Percentiles rank a stretch among this genome's conserved stretches.
Conservation (phyloP, 306 rosid species). For the Malus asiatica region DNA sequence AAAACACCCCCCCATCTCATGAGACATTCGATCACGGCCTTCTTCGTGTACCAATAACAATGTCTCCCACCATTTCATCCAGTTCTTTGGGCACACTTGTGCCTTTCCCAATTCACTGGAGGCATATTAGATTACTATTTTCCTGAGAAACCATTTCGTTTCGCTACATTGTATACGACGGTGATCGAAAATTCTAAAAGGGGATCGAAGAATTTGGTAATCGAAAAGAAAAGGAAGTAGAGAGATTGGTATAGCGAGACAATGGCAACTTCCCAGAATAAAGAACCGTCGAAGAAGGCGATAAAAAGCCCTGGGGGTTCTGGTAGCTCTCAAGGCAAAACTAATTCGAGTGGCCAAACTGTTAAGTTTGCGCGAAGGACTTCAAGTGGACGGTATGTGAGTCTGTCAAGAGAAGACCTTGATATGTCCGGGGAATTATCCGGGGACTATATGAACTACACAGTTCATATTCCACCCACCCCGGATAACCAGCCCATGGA, state of each 20-base stretch:
- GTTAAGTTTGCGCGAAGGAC: slow-evolving; percentile 81
- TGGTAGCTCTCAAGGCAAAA: slow-evolving; percentile 28
- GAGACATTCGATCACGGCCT: background rate
- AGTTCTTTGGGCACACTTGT: background rate
- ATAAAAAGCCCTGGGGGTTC: slow-evolving; percentile 43
- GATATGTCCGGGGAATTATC: slow-evolving; percentile 68
- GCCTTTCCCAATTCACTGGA: background rate
- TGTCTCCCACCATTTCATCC: background rate
- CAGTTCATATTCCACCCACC: slow-evolving; percentile 84
- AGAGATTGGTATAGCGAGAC: background rate
- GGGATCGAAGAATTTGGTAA: background rate
- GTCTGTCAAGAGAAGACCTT: slow-evolving; percentile 76
- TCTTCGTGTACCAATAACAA: background rate
- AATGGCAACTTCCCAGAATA: slow-evolving; percentile 52
- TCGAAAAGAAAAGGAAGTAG: background rate
- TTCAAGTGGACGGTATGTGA: slow-evolving; percentile 78
- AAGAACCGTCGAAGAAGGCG: slow-evolving; percentile 63
- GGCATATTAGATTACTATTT: background rate
- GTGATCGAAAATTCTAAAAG: background rate
- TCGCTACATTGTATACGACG: background rate
- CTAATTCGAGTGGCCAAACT: slow-evolving; percentile 35
- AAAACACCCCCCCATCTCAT: background rate
- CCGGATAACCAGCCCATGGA: slow-evolving; percentile 88
- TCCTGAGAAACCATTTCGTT: background rate
- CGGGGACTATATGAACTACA: slow-evolving; percentile 74